These are phyloP conservation scores for Penicillium sp. DNA, from an alignment of 2,329 filamentous ascomycete genomes.

Conservation along the genomic window DNA sequence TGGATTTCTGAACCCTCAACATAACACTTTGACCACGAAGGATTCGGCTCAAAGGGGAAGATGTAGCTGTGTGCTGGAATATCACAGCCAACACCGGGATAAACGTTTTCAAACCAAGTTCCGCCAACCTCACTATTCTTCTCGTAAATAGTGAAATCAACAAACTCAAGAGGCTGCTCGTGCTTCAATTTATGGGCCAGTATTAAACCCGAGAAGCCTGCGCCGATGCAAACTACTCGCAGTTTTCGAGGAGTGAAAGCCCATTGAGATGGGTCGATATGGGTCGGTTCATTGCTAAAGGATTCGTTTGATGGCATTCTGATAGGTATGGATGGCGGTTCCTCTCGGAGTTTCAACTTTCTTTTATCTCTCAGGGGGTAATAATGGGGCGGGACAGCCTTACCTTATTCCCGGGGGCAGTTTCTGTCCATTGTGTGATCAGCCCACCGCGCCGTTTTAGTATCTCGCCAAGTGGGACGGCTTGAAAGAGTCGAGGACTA, in stretches of 20 bases:
- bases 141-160: constrained; percentile 7
- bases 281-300: not conserved
- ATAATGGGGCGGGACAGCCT: too few relatives aligned
- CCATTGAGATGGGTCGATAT: not conserved
- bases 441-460: too few relatives aligned
- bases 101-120: constrained; percentile 9
- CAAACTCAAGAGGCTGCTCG: not conserved
- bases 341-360: too few relatives aligned
- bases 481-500: too few relatives aligned
- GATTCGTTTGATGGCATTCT: not conserved
- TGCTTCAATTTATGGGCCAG: not conserved
- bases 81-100: constrained; percentile 6
- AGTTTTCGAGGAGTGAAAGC: not conserved
- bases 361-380: too few relatives aligned
- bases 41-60: not conserved
- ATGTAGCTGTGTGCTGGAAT: constrained; percentile 2
- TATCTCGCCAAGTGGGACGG: too few relatives aligned
- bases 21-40: not conserved
- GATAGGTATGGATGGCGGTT: not conserved
- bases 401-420: too few relatives aligned
- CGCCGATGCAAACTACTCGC: not conserved
- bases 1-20: not conserved
- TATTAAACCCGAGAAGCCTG: not conserved
- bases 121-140: constrained; percentile 12
- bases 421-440: too few relatives aligned